These are phyloP conservation scores for Pseudopithomyces maydicus DNA, from an alignment of 2,329 filamentous ascomycete genomes.

Conservation along the genomic window DNA sequence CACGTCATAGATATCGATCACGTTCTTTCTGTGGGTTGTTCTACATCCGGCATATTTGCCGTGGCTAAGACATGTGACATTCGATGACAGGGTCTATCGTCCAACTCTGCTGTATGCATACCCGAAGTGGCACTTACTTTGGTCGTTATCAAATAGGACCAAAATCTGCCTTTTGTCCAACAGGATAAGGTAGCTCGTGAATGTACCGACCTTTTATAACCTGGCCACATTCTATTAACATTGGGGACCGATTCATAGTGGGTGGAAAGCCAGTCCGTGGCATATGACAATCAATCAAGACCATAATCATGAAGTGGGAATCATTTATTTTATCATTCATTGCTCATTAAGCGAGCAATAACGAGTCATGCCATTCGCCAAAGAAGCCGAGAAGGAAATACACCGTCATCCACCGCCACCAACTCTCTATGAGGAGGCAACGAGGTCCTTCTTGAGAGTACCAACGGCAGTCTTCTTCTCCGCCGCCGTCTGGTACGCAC, in stretches of 20 bases:
- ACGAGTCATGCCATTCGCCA: conserved; percentile 46
- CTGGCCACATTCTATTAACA: no score
- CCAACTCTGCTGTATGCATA: no score
- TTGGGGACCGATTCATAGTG: no score
- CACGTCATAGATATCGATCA: conserved; percentile 15
- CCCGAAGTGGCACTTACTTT: no score
- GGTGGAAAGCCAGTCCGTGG: no score
- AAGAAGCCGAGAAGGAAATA: conserved; percentile 42
- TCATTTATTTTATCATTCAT: conserved; percentile 44
- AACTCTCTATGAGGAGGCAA: conserved; percentile 57
- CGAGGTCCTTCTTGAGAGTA: conserved; percentile 98
- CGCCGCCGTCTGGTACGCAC: conserved; percentile 96
- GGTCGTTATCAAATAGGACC: no score
- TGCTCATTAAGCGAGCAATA: conserved; percentile 37
- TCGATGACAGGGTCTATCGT: neutral
- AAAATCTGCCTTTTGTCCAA: no score
- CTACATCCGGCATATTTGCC: neutral
- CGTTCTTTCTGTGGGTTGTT: neutral
- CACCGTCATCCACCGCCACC: conserved; percentile 32
- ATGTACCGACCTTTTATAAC: no score
- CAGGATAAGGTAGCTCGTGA: no score
- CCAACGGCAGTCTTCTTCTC: conserved; percentile 99
- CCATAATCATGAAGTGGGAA: conserved; percentile 39
- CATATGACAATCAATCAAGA: neutral
- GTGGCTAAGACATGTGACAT: conserved; percentile 1